Evolutionary conservation across 2,329 filamentous ascomycete species (phyloP).

Genomic region (Penicillium frequentans): DNA sequence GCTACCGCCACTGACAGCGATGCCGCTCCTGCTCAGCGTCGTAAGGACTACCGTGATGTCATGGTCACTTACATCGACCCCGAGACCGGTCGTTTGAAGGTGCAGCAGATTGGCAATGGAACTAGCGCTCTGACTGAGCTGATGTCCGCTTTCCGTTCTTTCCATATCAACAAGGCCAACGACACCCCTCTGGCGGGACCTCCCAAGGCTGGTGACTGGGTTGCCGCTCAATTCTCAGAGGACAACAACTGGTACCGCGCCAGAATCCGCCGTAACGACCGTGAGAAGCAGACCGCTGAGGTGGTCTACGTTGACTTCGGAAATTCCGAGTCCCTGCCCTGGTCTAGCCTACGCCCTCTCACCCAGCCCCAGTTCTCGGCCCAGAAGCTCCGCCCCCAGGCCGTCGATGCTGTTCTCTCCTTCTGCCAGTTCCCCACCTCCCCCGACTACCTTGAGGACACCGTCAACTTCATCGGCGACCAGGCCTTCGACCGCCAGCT

Average conservation of each 20-base stretch:
- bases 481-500: constrained; percentile 73
- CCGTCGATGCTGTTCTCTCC: constrained; percentile 80
- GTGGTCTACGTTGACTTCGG: constrained; percentile 96
- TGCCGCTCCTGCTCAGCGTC: constrained; percentile 53
- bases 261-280: constrained; percentile 87
- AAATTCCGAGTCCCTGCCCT: constrained; percentile 86
- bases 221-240: constrained; percentile 85
- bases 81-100: constrained; percentile 75
- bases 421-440: constrained; percentile 85
- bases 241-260: constrained; percentile 96
- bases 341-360: constrained; percentile 80
- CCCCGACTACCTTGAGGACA: constrained; percentile 79
- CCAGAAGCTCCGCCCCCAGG: constrained; percentile 83
- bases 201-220: constrained; percentile 87
- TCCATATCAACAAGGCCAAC: constrained; percentile 84
- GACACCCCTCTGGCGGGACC: constrained; percentile 69
- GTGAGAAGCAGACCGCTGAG: constrained; percentile 82
- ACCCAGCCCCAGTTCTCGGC: constrained; percentile 74
- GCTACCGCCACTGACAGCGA: constrained; percentile 56
- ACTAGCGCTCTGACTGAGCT: constrained; percentile 81
- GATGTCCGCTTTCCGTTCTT: constrained; percentile 87
- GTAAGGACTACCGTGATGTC: constrained; percentile 92
- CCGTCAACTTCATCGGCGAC: constrained; percentile 72
- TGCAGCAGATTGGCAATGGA: constrained; percentile 85
- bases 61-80: constrained; percentile 85